Conservation (phyloP, 495 filamentous ascomycete genomes). For the Cercophora samala region DNA sequence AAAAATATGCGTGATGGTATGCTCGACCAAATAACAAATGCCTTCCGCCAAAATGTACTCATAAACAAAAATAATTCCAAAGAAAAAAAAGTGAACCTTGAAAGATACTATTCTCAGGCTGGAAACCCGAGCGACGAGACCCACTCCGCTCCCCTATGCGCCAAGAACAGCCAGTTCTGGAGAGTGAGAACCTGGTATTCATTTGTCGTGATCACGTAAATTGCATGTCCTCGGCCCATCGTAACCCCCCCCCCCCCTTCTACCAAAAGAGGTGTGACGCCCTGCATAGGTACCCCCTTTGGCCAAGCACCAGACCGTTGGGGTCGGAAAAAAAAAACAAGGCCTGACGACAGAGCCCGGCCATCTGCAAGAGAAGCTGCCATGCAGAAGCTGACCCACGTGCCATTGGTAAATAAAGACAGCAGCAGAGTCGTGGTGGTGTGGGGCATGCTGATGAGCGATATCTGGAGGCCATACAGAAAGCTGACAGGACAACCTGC, state of each 20-base stretch:
- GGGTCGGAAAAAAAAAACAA: slow-evolving; percentile 7
- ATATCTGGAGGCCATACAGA: neutral
- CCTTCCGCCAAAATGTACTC: neutral
- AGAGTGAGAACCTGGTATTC: neutral
- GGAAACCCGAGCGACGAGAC: too few relatives aligned
- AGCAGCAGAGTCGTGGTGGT: neutral
- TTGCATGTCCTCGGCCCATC: neutral
- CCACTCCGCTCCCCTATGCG: too few relatives aligned
- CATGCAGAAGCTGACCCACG: neutral
- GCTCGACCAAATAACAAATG: neutral
- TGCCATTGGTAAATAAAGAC: neutral
- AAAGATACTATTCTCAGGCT: too few relatives aligned
- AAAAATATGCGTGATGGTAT: neutral
- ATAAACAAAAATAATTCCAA: neutral
- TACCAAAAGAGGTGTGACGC: too few relatives aligned
- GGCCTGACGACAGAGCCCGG: neutral
- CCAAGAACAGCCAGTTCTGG: too few relatives aligned
- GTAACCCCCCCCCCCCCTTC: neutral
- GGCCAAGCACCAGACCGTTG: neutral
- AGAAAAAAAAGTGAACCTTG: too few relatives aligned
- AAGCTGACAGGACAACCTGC: neutral
- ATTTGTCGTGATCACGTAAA: neutral
- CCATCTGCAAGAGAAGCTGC: neutral
- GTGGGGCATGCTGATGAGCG: slow-evolving; percentile 1
- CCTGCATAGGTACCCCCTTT: too few relatives aligned